Evolutionary conservation across 257 asterid genomes (phyloP), one percentile per base, ranked within the genome.

Genomic region (Fraxinus anomala): DNA sequence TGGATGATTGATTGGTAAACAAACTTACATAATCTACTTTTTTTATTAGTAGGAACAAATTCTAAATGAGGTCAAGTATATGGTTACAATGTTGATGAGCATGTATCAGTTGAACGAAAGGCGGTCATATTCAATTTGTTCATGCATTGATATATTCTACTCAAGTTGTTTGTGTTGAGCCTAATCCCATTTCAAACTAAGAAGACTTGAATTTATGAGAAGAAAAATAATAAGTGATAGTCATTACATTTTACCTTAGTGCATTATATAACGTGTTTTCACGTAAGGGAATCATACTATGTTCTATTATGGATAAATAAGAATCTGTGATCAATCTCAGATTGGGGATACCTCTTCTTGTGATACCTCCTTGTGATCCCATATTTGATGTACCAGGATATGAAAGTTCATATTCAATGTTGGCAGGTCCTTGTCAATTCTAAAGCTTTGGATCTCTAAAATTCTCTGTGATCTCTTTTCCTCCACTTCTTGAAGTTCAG

Each of bases 401-500:
- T 77, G 84, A 72, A 81, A 84, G 73, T 70, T 82, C 74, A 68
- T 88, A 86, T 13, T 56, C 83, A 36, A 84, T 79, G 59, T 75
- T 81, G 2, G 72, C 78, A 66, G 74, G 79, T 24, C 88, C 89
- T n/a, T 70, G 69, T 80, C 91, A 82, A 70, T 88, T 88, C 80
- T 80, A 84, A 23, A 86, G 77, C 75, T 68, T 80, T 37, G 82
- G 86, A 63, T 86, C 89, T 76, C 68, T 81, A 73, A 86, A 86
- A 75, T 88, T 86, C 51, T 42, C 68, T 42, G 21, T 47, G 44
- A 88, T 86, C 63, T 86, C 63, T 81, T 84, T 68, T 69, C 76
- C 83, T 70, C 80, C 61, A 86, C 91, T 75, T 86, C 77, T 44
- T 66, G 66, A 77, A 88, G 87, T 42, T 88, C 86, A 81, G 72